Conservation (phyloP, 1,284 basidiomycete genomes). For the Grifola frondosa region DNA sequence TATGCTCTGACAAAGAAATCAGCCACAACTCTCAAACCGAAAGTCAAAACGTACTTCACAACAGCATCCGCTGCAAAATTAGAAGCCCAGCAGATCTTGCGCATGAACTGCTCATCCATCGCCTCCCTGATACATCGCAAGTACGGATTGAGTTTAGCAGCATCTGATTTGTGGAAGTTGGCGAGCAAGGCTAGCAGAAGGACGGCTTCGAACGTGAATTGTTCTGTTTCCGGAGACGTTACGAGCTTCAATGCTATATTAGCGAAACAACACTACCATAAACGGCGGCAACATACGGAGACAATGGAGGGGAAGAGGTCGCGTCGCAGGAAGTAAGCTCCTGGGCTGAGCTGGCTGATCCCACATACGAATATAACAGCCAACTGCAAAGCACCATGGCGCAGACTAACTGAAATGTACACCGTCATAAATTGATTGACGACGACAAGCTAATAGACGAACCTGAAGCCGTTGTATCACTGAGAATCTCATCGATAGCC, state of each 20-base stretch:
- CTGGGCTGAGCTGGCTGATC: slow-evolving; percentile 61
- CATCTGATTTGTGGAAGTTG: slow-evolving; percentile 69
- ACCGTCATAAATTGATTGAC: not conserved
- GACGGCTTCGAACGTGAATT: slow-evolving; percentile 56
- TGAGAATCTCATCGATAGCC: slow-evolving; percentile 44
- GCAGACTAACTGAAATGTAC: slow-evolving; percentile 39
- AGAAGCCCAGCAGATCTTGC: slow-evolving; percentile 53
- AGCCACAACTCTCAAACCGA: too few species aligned
- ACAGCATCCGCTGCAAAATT: slow-evolving; percentile 49
- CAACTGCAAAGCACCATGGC: slow-evolving; percentile 55
- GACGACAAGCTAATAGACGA: slow-evolving; percentile 11
- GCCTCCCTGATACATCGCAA: slow-evolving; percentile 49
- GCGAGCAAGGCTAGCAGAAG: slow-evolving; percentile 57
- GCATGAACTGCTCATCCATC: slow-evolving; percentile 49
- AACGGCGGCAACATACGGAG: slow-evolving; percentile 41
- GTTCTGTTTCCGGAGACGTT: slow-evolving; percentile 50
- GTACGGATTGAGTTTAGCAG: slow-evolving; percentile 64
- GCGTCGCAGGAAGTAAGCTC: slow-evolving; percentile 62
- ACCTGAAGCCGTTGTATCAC: slow-evolving; percentile 47
- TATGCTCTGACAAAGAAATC: slow-evolving; percentile 44
- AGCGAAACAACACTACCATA: not conserved
- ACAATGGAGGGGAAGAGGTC: slow-evolving; percentile 57
- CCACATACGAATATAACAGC: slow-evolving; percentile 56
- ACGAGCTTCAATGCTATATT: slow-evolving; percentile 44
- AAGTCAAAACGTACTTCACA: slow-evolving; percentile 44